Evolutionary conservation across 78 protist genomes (phyloP).

Genomic region (Speleostelium caveatum): DNA sequence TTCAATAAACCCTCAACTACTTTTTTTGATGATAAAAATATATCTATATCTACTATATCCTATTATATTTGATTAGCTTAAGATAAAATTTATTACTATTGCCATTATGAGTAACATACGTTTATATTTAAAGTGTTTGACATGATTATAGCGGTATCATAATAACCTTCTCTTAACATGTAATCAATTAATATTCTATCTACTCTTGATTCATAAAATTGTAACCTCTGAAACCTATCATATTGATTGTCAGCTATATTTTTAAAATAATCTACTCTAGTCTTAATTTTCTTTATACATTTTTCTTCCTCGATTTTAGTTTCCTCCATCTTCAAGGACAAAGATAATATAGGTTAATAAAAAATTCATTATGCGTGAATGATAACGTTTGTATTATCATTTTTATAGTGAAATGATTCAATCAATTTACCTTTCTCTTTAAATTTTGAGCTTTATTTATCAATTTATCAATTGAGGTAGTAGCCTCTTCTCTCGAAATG

Average conservation of each 20-base stretch:
- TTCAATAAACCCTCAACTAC: conserved; percentile 64
- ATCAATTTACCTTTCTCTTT: conserved; percentile 61
- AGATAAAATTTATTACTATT: neutral
- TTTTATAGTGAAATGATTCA: neutral
- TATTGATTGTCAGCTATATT: neutral
- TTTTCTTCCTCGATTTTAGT: conserved; percentile 51
- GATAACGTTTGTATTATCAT: neutral
- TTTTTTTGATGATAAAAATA: conserved; percentile 72
- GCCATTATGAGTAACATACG: conserved; percentile 19
- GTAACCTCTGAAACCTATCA: neutral
- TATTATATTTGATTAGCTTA: neutral
- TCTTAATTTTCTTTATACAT: conserved; percentile 44
- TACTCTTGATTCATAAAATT: conserved; percentile 34
- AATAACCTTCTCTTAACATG: conserved; percentile 73
- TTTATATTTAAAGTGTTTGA: conserved; percentile 43
- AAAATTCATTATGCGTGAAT: too few species aligned
- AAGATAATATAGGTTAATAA: neutral
- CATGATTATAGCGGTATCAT: conserved; percentile 50
- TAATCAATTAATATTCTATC: conserved; percentile 78
- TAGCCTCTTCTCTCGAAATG: conserved; percentile 33
- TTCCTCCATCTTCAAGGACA: conserved; percentile 53
- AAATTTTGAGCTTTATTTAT: conserved; percentile 45
- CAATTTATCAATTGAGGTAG: conserved; percentile 41
- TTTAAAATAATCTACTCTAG: conserved; percentile 39
- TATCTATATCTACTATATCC: conserved; percentile 81